These are phyloP conservation scores for Protomyces gravidus DNA, from an alignment of 1,139 yeast genomes.

Conservation along the genomic window DNA sequence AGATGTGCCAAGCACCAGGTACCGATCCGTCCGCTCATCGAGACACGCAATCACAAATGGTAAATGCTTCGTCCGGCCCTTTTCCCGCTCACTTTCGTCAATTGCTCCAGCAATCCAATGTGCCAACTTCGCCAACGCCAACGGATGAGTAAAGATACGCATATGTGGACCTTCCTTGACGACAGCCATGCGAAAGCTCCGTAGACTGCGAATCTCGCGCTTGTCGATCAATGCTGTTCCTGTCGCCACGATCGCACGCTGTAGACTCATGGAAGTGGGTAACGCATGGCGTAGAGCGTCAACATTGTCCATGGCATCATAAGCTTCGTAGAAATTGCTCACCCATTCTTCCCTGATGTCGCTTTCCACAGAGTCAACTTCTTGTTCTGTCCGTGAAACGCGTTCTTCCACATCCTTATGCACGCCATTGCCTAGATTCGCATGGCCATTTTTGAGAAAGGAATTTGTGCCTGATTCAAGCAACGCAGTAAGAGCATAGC, in stretches of 20 bases:
- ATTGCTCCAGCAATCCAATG: constrained; percentile 72
- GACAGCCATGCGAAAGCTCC: constrained; percentile 80
- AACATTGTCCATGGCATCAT: constrained; percentile 79
- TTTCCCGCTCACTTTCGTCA: constrained; percentile 31
- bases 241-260: constrained; percentile 77
- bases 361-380: constrained; percentile 40
- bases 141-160: constrained; percentile 72
- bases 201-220: constrained; percentile 68
- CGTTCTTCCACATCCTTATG: constrained; percentile 1
- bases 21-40: constrained; percentile 69
- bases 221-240: constrained; percentile 87
- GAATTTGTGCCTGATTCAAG: constrained; percentile 50
- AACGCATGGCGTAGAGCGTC: constrained; percentile 66
- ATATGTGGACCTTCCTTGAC: constrained; percentile 85
- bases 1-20: constrained; percentile 68
- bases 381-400: constrained; percentile 28
- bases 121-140: constrained; percentile 77
- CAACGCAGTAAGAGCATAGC: constrained; percentile 79
- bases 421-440: constrained; percentile 30
- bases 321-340: constrained; percentile 86
- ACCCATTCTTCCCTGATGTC: constrained; percentile 62
- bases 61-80: constrained; percentile 38
- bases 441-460: constrained; percentile 23
- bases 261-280: constrained; percentile 73
- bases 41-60: constrained; percentile 88